A percentile compares a stretch with the other conserved stretches of the same genome.
Conservation (phyloP, 176 grass and related monocot species). For the Phoenix dactylifera region DNA sequence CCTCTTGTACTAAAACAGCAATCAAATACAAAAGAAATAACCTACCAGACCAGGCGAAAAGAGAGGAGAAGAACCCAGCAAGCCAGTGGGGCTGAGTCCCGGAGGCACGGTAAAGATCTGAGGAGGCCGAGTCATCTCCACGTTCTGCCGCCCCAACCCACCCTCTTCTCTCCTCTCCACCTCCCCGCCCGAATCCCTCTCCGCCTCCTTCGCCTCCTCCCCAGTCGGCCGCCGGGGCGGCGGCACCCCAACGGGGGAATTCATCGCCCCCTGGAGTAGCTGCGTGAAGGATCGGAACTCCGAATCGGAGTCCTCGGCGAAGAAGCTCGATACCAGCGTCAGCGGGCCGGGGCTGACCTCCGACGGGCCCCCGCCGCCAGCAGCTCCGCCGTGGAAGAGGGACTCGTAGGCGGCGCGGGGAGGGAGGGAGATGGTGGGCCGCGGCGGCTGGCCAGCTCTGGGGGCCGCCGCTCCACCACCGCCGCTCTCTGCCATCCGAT, state of each 20-base stretch:
- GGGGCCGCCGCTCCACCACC: neutral
- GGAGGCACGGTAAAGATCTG: slow-evolving; percentile 30
- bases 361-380: neutral
- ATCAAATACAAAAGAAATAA: neutral
- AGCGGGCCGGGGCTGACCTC: slow-evolving; percentile 39
- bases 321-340: slow-evolving; percentile 34
- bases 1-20: no score
- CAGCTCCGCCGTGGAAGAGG: slow-evolving; percentile 12
- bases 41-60: slow-evolving; percentile 23
- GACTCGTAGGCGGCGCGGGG: slow-evolving; percentile 27
- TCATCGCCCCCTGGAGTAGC: slow-evolving; percentile 50
- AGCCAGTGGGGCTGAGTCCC: slow-evolving; percentile 28
- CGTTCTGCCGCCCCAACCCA: slow-evolving; percentile 1
- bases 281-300: slow-evolving; percentile 59
- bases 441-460: neutral
- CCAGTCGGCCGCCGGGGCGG: neutral
- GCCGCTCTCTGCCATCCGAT: no score
- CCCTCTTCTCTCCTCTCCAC: neutral
- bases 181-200: neutral
- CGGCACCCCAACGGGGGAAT: slow-evolving; percentile 14
- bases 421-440: slow-evolving; percentile 31
- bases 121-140: slow-evolving; percentile 16
- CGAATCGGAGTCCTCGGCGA: slow-evolving; percentile 34
- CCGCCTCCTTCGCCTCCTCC: neutral
- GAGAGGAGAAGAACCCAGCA: slow-evolving; percentile 21